A percentile compares a stretch with the other conserved stretches of the same genome.
Evolutionary conservation across 345 rosid genomes (phyloP).

Genomic region (Populus euphratica): DNA sequence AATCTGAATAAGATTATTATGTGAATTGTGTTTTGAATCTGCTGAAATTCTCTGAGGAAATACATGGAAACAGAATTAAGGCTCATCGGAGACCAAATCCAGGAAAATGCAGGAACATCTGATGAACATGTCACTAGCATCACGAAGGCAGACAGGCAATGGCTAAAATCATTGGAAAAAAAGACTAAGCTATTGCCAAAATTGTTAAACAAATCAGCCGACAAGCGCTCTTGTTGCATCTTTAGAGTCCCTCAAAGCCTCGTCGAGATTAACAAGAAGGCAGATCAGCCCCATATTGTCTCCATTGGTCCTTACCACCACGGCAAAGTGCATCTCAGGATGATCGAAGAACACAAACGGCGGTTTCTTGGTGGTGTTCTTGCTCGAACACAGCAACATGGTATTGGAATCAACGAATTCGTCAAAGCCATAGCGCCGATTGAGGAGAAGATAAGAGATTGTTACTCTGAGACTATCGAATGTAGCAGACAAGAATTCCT

Average conservation of each 20-base stretch:
- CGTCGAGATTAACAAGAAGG: constrained; percentile 22
- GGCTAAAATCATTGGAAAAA: constrained; percentile 14
- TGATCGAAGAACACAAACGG: constrained; percentile 53
- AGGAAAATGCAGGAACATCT: not conserved
- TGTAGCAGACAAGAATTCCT: constrained; percentile 16
- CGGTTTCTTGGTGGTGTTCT: constrained; percentile 25
- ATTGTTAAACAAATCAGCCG: constrained; percentile 34
- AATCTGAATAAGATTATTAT: no score
- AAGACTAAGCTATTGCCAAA: constrained; percentile 20
- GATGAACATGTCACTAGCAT: not conserved
- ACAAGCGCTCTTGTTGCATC: constrained; percentile 37
- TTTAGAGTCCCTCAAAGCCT: constrained; percentile 46
- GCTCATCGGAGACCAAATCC: not conserved
- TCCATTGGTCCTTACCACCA: constrained; percentile 51
- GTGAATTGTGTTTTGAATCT: no score
- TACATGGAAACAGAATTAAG: constrained; percentile 4
- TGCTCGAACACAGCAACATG: constrained; percentile 1
- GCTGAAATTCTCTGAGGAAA: not conserved
- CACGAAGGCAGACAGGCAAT: not conserved
- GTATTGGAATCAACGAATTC: constrained; percentile 4
- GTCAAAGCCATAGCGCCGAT: constrained; percentile 5
- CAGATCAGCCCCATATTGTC: constrained; percentile 42
- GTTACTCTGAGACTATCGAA: constrained; percentile 25
- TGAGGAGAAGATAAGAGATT: constrained; percentile 30
- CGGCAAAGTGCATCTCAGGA: constrained; percentile 29